Evolutionary conservation across 2,329 filamentous ascomycete species (phyloP).

Genomic region (Aspergillus calidoustus): DNA sequence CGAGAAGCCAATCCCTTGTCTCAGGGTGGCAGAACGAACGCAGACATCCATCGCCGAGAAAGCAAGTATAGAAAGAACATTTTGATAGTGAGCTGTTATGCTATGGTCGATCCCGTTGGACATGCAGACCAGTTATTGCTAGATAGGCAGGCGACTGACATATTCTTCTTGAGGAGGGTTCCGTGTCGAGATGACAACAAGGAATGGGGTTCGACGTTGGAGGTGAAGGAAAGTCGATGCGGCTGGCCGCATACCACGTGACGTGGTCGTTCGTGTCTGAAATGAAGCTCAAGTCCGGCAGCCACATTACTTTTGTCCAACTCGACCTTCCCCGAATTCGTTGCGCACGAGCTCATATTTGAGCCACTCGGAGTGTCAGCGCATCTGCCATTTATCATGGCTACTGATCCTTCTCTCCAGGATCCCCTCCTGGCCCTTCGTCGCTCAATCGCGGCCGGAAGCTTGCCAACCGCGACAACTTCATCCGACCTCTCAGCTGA

Average conservation of each 20-base stretch:
- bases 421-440: conserved; percentile 86
- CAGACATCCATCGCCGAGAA: background rate
- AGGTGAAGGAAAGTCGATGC: background rate
- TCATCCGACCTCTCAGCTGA: conserved; percentile 67
- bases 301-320: background rate
- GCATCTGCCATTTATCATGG: conserved; percentile 45
- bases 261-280: background rate
- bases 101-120: background rate
- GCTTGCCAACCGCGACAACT: conserved; percentile 73
- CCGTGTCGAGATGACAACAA: background rate
- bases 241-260: conserved; percentile 7
- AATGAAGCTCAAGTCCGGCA: conserved; percentile 7
- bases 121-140: background rate
- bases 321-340: background rate
- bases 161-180: background rate
- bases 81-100: background rate
- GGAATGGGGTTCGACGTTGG: background rate
- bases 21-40: background rate
- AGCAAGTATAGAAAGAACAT: background rate
- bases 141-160: background rate
- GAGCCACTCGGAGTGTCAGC: conserved; percentile 6
- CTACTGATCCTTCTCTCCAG: conserved; percentile 57
- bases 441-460: conserved; percentile 74
- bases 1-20: background rate
- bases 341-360: background rate